A percentile compares a stretch with the other conserved stretches of the same genome.
Conservation (phyloP, 108 stramenopile genomes). For the Conticribra guillardii region DNA sequence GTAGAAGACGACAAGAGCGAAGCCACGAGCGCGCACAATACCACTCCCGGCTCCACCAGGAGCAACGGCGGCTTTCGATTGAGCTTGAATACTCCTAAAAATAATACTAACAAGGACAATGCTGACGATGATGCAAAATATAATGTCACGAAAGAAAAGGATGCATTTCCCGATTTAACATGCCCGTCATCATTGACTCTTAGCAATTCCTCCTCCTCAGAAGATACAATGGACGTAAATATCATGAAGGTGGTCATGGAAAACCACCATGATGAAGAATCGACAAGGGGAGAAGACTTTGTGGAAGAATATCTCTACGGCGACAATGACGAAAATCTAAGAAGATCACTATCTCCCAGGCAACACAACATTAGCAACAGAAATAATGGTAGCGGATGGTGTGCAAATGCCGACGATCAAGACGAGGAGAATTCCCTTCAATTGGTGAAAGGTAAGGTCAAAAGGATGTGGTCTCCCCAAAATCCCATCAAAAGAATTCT, state of each 20-base stretch:
- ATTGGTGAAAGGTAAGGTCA: background rate
- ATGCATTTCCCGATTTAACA: background rate
- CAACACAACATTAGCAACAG: background rate
- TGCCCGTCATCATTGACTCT: constrained; percentile 16
- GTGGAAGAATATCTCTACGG: constrained; percentile 32
- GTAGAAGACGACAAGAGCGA: constrained; percentile 1
- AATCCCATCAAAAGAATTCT: background rate
- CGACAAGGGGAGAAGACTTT: constrained; percentile 2
- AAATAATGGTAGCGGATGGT: constrained; percentile 8
- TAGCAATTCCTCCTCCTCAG: constrained; percentile 8
- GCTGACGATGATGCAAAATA: too few relatives aligned
- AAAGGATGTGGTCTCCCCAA: background rate
- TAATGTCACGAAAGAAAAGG: background rate
- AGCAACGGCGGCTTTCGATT: background rate
- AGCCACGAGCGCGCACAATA: background rate
- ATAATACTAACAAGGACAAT: background rate
- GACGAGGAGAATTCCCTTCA: constrained; percentile 10
- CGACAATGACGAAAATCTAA: constrained; percentile 8
- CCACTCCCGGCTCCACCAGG: background rate
- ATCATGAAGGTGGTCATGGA: background rate
- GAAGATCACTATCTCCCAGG: constrained; percentile 14
- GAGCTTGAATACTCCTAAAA: background rate
- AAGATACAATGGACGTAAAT: background rate
- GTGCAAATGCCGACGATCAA: background rate
- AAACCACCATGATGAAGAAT: background rate